Base-by-base conservation (phyloP, 23 red algal species). In the Gracilaria vermiculophylla region DNA sequence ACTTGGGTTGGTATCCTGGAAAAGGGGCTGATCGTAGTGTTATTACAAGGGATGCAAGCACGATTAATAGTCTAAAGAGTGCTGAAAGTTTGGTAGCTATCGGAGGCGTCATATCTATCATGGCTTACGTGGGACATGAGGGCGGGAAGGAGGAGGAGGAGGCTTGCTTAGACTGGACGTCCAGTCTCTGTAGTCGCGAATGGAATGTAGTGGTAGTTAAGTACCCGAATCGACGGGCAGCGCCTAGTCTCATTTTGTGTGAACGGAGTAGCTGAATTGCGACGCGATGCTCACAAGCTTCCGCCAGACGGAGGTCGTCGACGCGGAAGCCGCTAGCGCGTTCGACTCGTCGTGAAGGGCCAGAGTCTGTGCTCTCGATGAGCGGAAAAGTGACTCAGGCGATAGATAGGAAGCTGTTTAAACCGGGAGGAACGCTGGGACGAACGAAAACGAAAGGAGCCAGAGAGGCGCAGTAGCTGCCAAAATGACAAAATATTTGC, bases 1-100 rank as follows among this genome's bases (percentile, higher is more conserved):
- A 97, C 64, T 79, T 97, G 23, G 95, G 95, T 17, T 97, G 86
- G 77, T 85, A 90, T 24, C 95, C 95, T 0, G 76, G 76, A 35
- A 49, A 60, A 47, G 57, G 58, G 19, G 84, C 71, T 7, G 89
- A 94, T 66, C 74, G 91, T 4, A 83, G 53, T 35, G 82, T 93
- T 39, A 69, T 86, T 8, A 97, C 95, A n/a, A 66, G 11, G 47
- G 77, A 74, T 7, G 32, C 17, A 20, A 84, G 65, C 42, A 97
- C 95, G 21, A 55, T 90, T 21, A 32, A n/a, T 12, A 97, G 95
- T 78, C 67, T 97, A 24, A 62, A 85, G 5, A 44, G 37, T 15
- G 86, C 83, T 17, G 70, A 69, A 44, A 49, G 62, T 23, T 49
- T 91, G 43, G 70, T 97, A 21, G 61, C 72, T 20, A 64, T 76